Base-by-base conservation (phyloP, 2,329 filamentous ascomycete genomes). In the Neonectria hederae region DNA sequence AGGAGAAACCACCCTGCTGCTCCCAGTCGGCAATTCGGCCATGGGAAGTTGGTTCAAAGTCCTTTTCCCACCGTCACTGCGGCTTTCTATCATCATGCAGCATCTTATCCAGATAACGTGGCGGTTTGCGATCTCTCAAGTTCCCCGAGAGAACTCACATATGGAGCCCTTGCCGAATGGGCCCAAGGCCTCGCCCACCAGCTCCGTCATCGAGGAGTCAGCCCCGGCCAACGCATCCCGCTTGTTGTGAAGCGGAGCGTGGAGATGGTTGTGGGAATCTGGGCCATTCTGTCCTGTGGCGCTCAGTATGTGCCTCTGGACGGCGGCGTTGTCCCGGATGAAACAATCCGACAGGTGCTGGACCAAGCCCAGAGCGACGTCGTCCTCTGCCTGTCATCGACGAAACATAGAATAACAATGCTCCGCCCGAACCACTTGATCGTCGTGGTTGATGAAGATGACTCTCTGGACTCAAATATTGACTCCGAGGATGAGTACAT, bases 291-390 rank as follows among this genome's bases (percentile, higher is more conserved):
- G 35, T 86, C 85, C 60, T 83, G 83, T 52, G 86, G 86, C 21
- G 86, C 83, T 14, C 86, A 89, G 67, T 89, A 89, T 70, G 81
- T 88, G 5, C 87, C 87, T 3, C 79, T 89, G 2, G 87, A 89
- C 65, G 86, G 86, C 38, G 83, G 83, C 6, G 79, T 86, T 32
- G 82, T 84, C 10, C 78, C 84, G 0, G 82, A 84, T 54, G 76
- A 78, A 19, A 82, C 82, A 3, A 77, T 89, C 26, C 75, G 76
- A 24, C 82, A 84, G 60, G 85, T 87, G 26, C 77, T 87, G 51
- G 73, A 77, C 26, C 80, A 88, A 67, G 82, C 83, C 2, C 74
- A 76, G 13, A 78, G 81, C 7, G 71, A 74, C 5, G 77, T 84
- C 28, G 77, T 85, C 17, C 74, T 88, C 5, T 88, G 84, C 69